phyloP scores from a whole-genome alignment of 2,329 filamentous ascomycete species.

The Claviceps paspali region DNA sequence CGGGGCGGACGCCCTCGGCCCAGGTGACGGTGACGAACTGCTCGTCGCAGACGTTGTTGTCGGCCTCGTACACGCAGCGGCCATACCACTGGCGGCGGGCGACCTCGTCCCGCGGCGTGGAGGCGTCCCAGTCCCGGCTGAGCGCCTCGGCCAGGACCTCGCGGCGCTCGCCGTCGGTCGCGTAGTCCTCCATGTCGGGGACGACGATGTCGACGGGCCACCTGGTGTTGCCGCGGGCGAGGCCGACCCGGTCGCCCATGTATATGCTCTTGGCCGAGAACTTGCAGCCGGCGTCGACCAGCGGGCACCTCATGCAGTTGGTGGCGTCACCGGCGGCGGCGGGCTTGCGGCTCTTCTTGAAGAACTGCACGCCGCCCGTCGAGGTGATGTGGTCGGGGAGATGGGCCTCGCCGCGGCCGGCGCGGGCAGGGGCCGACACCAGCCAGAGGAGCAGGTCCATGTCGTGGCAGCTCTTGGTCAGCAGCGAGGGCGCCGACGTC shows the following conservation, averaged over 20 bases:
- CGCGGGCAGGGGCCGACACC: constrained; percentile 52
- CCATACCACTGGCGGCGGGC: constrained; percentile 62
- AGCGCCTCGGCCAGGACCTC: constrained; percentile 28
- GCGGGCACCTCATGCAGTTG: constrained; percentile 65
- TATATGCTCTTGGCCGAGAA: constrained; percentile 82
- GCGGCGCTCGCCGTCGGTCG: constrained; percentile 24
- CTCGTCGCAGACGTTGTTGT: constrained; percentile 90
- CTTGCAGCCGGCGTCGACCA: constrained; percentile 56
- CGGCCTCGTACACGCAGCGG: constrained; percentile 83
- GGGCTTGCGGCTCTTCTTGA: constrained; percentile 63
- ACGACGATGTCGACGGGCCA: constrained; percentile 89
- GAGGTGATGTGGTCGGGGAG: constrained; percentile 64
- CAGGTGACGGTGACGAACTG: constrained; percentile 79
- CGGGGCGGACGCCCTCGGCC: constrained; percentile 52
- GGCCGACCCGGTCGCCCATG: constrained; percentile 44
- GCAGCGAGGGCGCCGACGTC: constrained; percentile 60
- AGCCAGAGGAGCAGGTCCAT: constrained; percentile 90
- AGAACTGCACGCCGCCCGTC: constrained; percentile 61
- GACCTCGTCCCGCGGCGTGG: constrained; percentile 30
- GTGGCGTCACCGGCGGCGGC: constrained; percentile 57
- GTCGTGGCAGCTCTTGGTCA: constrained; percentile 95
- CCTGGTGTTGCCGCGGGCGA: constrained; percentile 48
- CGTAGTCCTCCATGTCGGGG: constrained; percentile 75
- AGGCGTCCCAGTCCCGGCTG: constrained; percentile 36
- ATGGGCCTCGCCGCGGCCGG: constrained; percentile 40